Percentiles rank a stretch among this genome's conserved stretches.
phyloP scores from a whole-genome alignment of 306 rosid species.

The Prunus salicina region DNA sequence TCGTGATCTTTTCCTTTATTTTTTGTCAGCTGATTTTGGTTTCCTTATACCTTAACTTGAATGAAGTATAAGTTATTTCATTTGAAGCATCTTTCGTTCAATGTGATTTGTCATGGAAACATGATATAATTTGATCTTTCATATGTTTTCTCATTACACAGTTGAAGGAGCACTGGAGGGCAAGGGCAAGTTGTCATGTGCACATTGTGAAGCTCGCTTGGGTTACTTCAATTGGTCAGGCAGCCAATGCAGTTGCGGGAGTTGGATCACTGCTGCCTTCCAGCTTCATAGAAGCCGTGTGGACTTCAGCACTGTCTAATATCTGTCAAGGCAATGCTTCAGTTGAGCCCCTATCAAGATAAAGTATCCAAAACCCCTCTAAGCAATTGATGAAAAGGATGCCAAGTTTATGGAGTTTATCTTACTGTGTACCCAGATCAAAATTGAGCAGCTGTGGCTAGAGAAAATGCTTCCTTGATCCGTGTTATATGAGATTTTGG shows the following conservation, averaged over 20 bases:
- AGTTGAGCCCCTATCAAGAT: conserved; percentile 10
- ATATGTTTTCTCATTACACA: conserved; percentile 35
- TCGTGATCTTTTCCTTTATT: too few relatives aligned
- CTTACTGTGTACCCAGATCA: conserved; percentile 15
- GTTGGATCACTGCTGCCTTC: conserved; percentile 97
- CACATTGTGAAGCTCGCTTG: conserved; percentile 84
- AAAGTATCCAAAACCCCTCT: conserved; percentile 11
- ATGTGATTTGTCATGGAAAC: conserved; percentile 5
- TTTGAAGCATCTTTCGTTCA: background rate
- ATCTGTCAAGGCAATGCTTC: conserved; percentile 6
- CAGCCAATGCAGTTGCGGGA: conserved; percentile 92
- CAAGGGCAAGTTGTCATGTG: conserved; percentile 83
- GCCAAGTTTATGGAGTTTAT: conserved; percentile 10
- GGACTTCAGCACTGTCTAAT: conserved; percentile 59
- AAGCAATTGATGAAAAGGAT: background rate
- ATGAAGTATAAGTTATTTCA: too few relatives aligned
- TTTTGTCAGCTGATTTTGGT: too few relatives aligned
- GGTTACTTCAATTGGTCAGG: conserved; percentile 95
- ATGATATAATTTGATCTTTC: conserved; percentile 1
- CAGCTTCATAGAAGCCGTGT: conserved; percentile 88
- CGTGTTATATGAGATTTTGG: conserved; percentile 20
- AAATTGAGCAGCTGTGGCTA: conserved; percentile 13
- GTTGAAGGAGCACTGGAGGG: conserved; percentile 98
- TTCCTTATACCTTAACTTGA: too few relatives aligned
- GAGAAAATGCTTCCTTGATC: conserved; percentile 23